Conservation (phyloP, 805 yeast genomes). For the Huiozyma naganishii region DNA sequence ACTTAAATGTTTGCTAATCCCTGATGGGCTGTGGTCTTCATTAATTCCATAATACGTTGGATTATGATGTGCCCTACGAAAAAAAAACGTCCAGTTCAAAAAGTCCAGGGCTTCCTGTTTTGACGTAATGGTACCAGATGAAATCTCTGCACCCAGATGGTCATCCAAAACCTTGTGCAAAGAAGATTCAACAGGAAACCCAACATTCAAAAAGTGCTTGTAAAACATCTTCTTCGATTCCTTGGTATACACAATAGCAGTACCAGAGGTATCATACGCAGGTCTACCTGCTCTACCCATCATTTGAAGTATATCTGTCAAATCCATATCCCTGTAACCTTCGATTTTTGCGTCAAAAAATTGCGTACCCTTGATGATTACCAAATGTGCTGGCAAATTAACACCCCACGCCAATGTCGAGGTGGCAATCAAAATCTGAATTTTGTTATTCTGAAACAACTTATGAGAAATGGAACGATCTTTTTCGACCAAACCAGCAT, state of each 20-base stretch:
- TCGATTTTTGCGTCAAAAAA: constrained; percentile 89
- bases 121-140: constrained; percentile 85
- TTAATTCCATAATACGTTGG: constrained; percentile 87
- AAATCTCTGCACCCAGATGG: constrained; percentile 90
- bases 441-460: constrained; percentile 71
- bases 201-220: constrained; percentile 76
- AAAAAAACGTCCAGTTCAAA: constrained; percentile 91
- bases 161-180: constrained; percentile 72
- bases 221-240: constrained; percentile 78
- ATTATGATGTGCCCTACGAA: constrained; percentile 85
- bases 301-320: constrained; percentile 92
- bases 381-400: constrained; percentile 97
- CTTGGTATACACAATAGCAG: constrained; percentile 82
- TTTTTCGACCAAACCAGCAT: constrained; percentile 88
- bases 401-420: constrained; percentile 99
- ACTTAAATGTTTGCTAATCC: constrained; percentile 48
- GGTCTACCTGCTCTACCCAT: constrained; percentile 99
- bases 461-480: constrained; percentile 85
- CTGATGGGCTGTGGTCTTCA: constrained; percentile 46
- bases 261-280: constrained; percentile 86
- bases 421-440: constrained; percentile 86
- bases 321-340: constrained; percentile 87
- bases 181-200: constrained; percentile 90
- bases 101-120: constrained; percentile 90
- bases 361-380: constrained; percentile 92